Evolutionary conservation across 192 early-diverging fungal species (phyloP).

Genomic region (Backusella westeae): DNA sequence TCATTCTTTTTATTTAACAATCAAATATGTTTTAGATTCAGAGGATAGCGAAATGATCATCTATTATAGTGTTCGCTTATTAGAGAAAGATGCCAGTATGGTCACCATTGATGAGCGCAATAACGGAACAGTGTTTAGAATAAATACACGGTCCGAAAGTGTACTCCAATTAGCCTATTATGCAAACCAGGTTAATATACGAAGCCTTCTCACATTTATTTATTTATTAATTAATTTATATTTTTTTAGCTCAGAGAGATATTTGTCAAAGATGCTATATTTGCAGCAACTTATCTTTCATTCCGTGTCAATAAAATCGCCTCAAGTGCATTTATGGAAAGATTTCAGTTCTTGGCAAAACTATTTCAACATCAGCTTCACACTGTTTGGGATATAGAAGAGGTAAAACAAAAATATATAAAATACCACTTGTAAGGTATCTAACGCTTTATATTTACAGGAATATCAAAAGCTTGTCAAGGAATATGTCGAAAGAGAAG

Average conservation of each 20-base stretch:
- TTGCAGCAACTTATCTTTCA: constrained; percentile 14
- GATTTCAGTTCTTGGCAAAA: constrained; percentile 15
- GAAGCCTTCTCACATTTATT: not conserved
- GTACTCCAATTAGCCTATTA: constrained; percentile 20
- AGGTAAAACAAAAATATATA: not conserved
- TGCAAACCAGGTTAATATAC: constrained; percentile 11
- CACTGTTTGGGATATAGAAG: not conserved
- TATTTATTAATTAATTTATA: not conserved
- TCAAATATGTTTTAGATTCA: not conserved
- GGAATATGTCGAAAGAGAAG: not conserved
- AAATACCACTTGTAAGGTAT: not conserved
- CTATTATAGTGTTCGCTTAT: constrained; percentile 11
- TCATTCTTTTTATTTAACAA: not conserved
- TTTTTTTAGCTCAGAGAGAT: constrained; percentile 11
- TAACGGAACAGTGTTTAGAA: not conserved
- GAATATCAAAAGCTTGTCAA: not conserved
- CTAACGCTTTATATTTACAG: not conserved
- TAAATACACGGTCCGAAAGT: constrained; percentile 9
- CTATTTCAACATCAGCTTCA: constrained; percentile 12
- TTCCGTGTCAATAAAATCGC: constrained; percentile 10
- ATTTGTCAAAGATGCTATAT: constrained; percentile 11
- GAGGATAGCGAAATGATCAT: constrained; percentile 18
- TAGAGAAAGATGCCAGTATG: constrained; percentile 9
- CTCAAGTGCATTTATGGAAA: constrained; percentile 5
- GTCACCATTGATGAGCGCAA: constrained; percentile 13